Conservation (phyloP, 768 basidiomycete species). For the Xerocomellus intermedius region DNA sequence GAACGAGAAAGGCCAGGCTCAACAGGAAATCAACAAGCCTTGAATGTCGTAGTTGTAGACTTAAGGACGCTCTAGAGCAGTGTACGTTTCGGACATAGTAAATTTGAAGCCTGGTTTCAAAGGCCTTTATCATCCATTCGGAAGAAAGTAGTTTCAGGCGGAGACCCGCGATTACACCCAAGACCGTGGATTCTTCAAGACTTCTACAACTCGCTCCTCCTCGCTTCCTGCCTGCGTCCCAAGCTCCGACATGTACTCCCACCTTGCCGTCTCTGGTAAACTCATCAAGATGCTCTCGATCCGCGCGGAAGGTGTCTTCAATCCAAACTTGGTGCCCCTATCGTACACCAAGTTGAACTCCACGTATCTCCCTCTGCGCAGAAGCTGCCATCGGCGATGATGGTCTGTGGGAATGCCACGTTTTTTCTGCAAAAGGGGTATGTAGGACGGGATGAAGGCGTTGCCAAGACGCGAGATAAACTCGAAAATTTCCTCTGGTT, state of each 20-base stretch:
- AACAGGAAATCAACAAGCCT: conserved; percentile 53
- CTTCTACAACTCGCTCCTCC: conserved; percentile 62
- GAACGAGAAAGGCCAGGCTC: conserved; percentile 53
- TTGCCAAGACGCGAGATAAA: conserved; percentile 72
- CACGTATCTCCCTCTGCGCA: conserved; percentile 89
- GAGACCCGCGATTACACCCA: conserved; percentile 45
- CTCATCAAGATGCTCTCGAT: conserved; percentile 92
- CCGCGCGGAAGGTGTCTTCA: conserved; percentile 80
- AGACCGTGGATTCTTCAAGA: conserved; percentile 59
- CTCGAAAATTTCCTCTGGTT: conserved; percentile 69
- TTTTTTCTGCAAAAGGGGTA: conserved; percentile 76
- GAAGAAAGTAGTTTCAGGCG: not conserved
- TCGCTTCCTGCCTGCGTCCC: conserved; percentile 60
- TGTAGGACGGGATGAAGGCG: conserved; percentile 85
- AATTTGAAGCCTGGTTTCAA: not conserved
- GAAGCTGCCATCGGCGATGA: conserved; percentile 87
- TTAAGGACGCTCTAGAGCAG: not conserved
- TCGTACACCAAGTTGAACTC: conserved; percentile 92
- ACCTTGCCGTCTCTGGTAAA: conserved; percentile 80
- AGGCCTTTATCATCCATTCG: not conserved
- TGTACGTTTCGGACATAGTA: conserved; percentile 1
- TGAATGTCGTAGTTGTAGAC: not conserved
- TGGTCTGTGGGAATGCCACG: conserved; percentile 58
- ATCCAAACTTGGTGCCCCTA: conserved; percentile 83
- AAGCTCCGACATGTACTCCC: conserved; percentile 86